phyloP scores from a whole-genome alignment of 1,139 yeast genomes.

The Tardiomyces blankii region DNA sequence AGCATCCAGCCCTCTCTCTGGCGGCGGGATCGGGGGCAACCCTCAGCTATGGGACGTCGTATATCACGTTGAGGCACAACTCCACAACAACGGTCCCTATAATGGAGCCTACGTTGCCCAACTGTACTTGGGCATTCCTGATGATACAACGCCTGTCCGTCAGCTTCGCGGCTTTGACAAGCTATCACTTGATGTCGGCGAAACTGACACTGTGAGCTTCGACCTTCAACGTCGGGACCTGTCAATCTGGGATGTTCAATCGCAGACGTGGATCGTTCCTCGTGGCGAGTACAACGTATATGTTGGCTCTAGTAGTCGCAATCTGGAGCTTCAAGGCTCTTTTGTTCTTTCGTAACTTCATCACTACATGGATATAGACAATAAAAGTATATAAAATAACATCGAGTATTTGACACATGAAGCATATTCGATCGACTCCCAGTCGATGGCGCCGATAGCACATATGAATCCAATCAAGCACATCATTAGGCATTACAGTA shows the following conservation, averaged over 20 bases:
- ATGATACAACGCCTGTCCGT: slow-evolving; percentile 37
- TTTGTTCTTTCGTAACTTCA: slow-evolving; percentile 10
- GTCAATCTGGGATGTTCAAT: slow-evolving; percentile 46
- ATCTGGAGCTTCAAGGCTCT: slow-evolving; percentile 35
- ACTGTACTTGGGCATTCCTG: slow-evolving; percentile 46
- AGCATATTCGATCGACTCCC: too few species aligned
- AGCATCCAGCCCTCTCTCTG: slow-evolving; percentile 35
- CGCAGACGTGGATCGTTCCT: slow-evolving; percentile 52
- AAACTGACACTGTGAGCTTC: slow-evolving; percentile 31
- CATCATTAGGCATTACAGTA: too few species aligned
- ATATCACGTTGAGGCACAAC: slow-evolving; percentile 38
- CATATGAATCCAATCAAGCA: too few species aligned
- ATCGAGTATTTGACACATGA: too few species aligned
- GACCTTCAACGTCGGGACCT: slow-evolving; percentile 44
- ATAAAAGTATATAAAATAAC: too few species aligned
- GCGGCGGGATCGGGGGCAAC: slow-evolving; percentile 49
- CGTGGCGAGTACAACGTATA: slow-evolving; percentile 46
- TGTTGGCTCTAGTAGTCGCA: slow-evolving; percentile 44
- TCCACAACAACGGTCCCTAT: slow-evolving; percentile 40
- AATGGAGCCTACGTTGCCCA: slow-evolving; percentile 47
- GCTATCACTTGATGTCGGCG: slow-evolving; percentile 38
- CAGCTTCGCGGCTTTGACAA: slow-evolving; percentile 53
- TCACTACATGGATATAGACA: too few species aligned
- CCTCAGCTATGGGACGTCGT: slow-evolving; percentile 35
- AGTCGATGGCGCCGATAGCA: too few species aligned